These are phyloP conservation scores for Cryptococcus sp. DNA, from an alignment of 1,284 basidiomycete genomes.

Conservation along the genomic window DNA sequence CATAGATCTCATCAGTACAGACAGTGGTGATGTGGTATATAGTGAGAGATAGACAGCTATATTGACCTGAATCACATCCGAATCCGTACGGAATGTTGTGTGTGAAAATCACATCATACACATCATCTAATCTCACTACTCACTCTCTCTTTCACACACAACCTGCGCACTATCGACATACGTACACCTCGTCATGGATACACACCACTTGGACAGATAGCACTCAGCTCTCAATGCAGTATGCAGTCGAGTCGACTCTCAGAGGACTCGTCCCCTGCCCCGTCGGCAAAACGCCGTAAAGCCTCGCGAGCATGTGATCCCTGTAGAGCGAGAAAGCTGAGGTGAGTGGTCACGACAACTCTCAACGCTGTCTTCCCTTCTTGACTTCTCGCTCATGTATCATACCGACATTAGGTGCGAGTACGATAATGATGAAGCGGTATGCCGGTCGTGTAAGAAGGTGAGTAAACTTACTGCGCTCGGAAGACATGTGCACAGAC, in stretches of 20 bases:
- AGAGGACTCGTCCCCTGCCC: not conserved
- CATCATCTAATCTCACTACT: too few relatives aligned
- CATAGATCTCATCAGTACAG: too few relatives aligned
- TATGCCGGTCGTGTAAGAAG: constrained; percentile 10
- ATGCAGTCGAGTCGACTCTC: not conserved
- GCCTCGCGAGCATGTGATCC: constrained; percentile 12
- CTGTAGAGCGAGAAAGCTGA: constrained; percentile 11
- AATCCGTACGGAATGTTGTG: too few relatives aligned
- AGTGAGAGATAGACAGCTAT: too few relatives aligned
- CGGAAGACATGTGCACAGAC: not conserved
- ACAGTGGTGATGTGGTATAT: too few relatives aligned
- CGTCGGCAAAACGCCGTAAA: constrained; percentile 9
- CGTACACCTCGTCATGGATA: too few relatives aligned
- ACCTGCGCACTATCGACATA: too few relatives aligned
- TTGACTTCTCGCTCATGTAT: not conserved
- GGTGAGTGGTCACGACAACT: not conserved
- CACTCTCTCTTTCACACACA: too few relatives aligned
- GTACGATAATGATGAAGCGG: constrained; percentile 1
- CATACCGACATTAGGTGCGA: constrained; percentile 7
- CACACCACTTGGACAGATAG: too few relatives aligned
- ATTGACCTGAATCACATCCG: too few relatives aligned
- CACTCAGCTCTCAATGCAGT: too few relatives aligned
- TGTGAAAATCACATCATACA: too few relatives aligned
- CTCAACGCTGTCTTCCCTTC: not conserved
- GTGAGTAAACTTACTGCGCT: not conserved